Conservation (phyloP, 441 rosid species). For the Manihot esculenta region DNA sequence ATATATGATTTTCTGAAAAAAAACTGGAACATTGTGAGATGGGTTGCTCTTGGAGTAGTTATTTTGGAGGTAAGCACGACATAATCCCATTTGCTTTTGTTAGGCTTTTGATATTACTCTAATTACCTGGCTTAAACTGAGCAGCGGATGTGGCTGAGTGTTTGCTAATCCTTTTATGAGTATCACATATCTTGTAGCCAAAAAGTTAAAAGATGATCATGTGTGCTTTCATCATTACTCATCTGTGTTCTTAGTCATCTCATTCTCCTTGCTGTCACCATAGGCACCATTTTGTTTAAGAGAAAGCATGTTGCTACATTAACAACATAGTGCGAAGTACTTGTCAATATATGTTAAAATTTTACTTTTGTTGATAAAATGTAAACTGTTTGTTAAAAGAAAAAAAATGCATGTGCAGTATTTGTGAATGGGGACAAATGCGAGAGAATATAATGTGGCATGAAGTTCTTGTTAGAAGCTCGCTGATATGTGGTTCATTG, state of each 20-base stretch:
- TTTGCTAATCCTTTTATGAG: not conserved
- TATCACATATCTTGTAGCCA: not conserved
- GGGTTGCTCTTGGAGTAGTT: conserved; percentile 94
- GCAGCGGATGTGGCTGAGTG: not conserved
- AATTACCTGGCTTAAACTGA: not conserved
- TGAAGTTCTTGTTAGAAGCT: not conserved
- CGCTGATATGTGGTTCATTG: not conserved
- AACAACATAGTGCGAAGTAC: not conserved
- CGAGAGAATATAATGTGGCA: not conserved
- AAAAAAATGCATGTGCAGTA: no score
- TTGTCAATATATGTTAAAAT: not conserved
- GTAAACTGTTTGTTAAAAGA: no score
- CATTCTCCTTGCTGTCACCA: not conserved
- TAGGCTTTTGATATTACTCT: not conserved
- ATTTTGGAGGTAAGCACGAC: conserved; percentile 67
- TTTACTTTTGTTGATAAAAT: no score
- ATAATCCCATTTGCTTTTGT: not conserved
- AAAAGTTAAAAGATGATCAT: not conserved
- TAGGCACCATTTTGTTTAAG: conserved; percentile 3
- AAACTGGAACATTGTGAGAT: conserved; percentile 77
- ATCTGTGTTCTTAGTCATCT: not conserved
- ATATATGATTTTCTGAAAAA: conserved; percentile 75
- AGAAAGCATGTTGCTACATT: not conserved
- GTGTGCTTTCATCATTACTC: not conserved
- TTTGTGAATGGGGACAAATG: no score